Evolutionary conservation across 2,329 filamentous ascomycete species (phyloP).

Genomic region (Fusarium armeniacum): DNA sequence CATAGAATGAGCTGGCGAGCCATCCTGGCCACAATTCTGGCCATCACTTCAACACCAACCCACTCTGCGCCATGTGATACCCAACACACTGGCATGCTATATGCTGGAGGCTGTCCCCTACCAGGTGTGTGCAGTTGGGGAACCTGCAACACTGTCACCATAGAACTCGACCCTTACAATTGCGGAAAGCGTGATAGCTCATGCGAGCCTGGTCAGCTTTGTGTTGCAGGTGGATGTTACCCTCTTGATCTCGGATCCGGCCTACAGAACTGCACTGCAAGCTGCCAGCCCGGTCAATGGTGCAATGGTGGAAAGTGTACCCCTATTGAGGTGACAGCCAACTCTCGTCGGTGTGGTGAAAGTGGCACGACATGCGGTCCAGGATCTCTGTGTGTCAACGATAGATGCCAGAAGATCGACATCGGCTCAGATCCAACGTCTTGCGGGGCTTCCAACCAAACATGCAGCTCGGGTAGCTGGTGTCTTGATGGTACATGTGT

Average conservation of each 20-base stretch:
- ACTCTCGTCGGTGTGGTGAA: conserved; percentile 30
- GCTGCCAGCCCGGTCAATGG: conserved; percentile 37
- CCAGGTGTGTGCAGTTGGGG: conserved; percentile 37
- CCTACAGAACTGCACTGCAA: conserved; percentile 5
- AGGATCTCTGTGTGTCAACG: conserved; percentile 40
- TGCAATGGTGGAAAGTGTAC: conserved; percentile 32
- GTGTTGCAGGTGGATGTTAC: conserved; percentile 33
- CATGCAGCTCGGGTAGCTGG: conserved; percentile 40
- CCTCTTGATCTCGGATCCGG: conserved; percentile 20
- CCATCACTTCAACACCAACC: conserved; percentile 2
- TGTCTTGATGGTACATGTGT: conserved; percentile 40
- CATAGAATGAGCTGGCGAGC: conserved; percentile 28
- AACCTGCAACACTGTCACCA: conserved; percentile 36
- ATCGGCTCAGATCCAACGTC: conserved; percentile 35
- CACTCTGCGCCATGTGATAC: conserved; percentile 3
- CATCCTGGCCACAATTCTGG: conserved; percentile 11
- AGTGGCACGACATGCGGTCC: conserved; percentile 7
- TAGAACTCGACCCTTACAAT: conserved; percentile 31
- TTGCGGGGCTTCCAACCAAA: conserved; percentile 25
- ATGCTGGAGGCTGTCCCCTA: conserved; percentile 36
- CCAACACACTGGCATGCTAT: conserved; percentile 12
- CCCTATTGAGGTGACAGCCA: conserved; percentile 30
- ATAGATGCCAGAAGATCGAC: conserved; percentile 27
- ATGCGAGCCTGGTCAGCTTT: conserved; percentile 38
- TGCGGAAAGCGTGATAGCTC: conserved; percentile 31